Base-by-base conservation (phyloP, 108 stramenopile genomes). In the Chaetoceros muelleri region DNA sequence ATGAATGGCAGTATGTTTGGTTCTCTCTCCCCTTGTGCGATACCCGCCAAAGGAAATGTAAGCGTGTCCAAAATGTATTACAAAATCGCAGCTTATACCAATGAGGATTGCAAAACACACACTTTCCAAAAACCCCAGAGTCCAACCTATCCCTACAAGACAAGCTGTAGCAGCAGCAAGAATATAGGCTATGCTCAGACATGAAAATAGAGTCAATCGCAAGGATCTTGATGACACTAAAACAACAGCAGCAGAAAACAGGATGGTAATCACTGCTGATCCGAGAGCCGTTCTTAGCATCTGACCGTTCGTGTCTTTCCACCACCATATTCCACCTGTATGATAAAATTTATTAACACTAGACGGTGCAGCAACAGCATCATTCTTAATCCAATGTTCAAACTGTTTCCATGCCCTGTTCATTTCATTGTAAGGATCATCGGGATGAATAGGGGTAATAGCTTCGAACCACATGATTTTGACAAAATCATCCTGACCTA, bases 51-150 rank as follows among this genome's bases (percentile, higher is more conserved):
- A 52, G 45, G 57, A 40, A 3, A 56, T 27, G 46, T 80, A 80
- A 24, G 73, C 66, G 47, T 80, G 78, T 28, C 58, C 60, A 46
- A 80, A 75, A 53, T 80, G 78, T 26, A 80, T 69, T 2, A 80
- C 74, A 51, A 80, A 80, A 34, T 80, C 78, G 19, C 60, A 67
- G 40, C 55, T 51, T 10, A 80, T 60, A 20, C 78, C 78, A 44
- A 80, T 75, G 64, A 80, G 29, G 70, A 80, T 80, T 2, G 78
- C 71, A 50, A 80, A 80, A 48, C 71, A 75, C 13, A 75, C 64
- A 13, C 61, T 53, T 48, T 80, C 78, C 44, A 71, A 31, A 40
- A 80, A 73, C 18, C 78, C 78, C 13, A 80, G 44, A 5, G 54
- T 61, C 78, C 78, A 80, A 3, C 78, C 78, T 10, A 75, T 16